Evolutionary conservation across 2,329 filamentous ascomycete species (phyloP), one percentile per base, ranked within the genome.

Genomic region (Cryoendolithus antarcticus): DNA sequence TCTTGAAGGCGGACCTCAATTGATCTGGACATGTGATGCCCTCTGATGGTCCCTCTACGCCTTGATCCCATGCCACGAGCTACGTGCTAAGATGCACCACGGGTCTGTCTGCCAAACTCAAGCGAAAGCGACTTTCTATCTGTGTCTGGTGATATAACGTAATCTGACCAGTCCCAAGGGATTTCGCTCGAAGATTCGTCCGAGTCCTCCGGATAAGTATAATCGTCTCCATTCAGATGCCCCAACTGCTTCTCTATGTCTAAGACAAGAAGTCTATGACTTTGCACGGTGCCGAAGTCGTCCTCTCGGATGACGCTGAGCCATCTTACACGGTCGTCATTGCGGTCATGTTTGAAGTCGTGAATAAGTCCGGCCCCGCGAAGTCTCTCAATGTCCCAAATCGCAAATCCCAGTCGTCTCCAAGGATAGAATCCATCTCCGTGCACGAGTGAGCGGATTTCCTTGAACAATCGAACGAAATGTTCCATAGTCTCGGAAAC

Each of bases 381-480:
- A 30, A 36, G 34, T 36, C 34, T 30, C 34, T 36, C 34, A 10
- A 30, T 30, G 7, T 36, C 34, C 34, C 34, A 36, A 9, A 36
- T 36, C 29, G 34, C 34, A 36, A 36, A 36, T 10, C 34, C 34
- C 34, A 36, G n/a, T 13, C 34, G 34, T 19, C 34, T 36, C 34
- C 34, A 36, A 15, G 34, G 34, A 29, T 29, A 30, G 6, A 36
- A 36, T 36, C 34, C 34, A 30, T 30, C 34, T 36, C 34, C 34
- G 24, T 36, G 9, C 34, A 3, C n/a, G 1, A 36, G 10, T 6
- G 24, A 36, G 2, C 21, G 24, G 8, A 13, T 9, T 4, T 30
- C 24, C 10, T 36, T 36, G 34, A 30, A 36, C 24, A 36, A 15
- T 10, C 21, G 24, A 3, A 36, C 34, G 4, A 36, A 30, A 36